A percentile compares a stretch with the other conserved stretches of the same genome.
phyloP scores from a whole-genome alignment of 2,329 filamentous ascomycete genomes.

The Aspergillus eucalypticola region DNA sequence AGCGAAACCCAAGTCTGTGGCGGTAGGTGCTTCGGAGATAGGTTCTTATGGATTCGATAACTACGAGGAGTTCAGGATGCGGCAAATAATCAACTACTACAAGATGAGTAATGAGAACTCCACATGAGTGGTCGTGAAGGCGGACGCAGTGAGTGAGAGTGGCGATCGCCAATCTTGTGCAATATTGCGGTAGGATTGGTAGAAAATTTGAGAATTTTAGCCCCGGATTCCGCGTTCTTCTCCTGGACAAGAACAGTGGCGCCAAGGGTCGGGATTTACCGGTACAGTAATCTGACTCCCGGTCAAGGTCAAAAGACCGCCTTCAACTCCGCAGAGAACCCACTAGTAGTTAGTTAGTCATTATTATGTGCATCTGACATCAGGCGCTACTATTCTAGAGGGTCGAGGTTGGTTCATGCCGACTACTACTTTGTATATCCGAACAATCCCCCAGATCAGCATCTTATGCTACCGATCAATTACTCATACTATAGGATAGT shows the following conservation, averaged over 20 bases:
- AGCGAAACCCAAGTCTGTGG: background rate
- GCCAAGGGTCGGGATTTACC: slow-evolving; percentile 28
- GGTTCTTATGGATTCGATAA: background rate
- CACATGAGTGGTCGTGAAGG: slow-evolving; percentile 1
- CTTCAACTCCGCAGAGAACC: background rate
- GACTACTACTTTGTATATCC: background rate
- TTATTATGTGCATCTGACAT: background rate
- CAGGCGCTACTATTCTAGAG: background rate
- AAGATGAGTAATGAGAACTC: slow-evolving; percentile 10
- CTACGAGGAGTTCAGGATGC: background rate
- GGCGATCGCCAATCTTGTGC: slow-evolving; percentile 14
- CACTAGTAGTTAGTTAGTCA: background rate
- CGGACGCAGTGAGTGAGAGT: slow-evolving; percentile 16
- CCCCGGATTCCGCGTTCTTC: slow-evolving; percentile 6
- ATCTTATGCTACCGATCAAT: background rate
- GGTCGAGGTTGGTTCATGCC: too few relatives aligned
- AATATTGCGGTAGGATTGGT: slow-evolving; percentile 7
- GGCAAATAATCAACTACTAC: slow-evolving; percentile 9
- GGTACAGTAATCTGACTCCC: slow-evolving; percentile 15
- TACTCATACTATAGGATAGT: background rate
- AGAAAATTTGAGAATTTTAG: slow-evolving; percentile 22
- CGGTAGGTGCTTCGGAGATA: background rate
- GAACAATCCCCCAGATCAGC: background rate
- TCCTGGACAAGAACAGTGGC: slow-evolving; percentile 1
- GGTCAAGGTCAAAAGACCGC: background rate